Conservation (phyloP, 371 early-diverging fungal genomes). For the Entomophthora muscae region DNA sequence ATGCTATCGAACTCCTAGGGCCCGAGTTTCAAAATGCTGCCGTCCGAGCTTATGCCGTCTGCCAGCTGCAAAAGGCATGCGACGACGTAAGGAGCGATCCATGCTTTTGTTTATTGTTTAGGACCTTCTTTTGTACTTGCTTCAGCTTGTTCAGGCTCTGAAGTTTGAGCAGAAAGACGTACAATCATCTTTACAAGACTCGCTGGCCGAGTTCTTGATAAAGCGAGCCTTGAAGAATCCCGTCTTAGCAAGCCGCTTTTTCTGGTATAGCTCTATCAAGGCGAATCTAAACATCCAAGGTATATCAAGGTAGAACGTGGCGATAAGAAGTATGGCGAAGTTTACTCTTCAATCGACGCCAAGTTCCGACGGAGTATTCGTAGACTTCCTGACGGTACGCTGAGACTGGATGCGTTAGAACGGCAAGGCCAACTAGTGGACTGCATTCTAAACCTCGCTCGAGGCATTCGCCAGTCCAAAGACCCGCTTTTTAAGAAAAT, state of each 20-base stretch:
- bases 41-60: slow-evolving; percentile 78
- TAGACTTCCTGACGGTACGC: slow-evolving; percentile 40
- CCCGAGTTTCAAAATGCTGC: slow-evolving; percentile 61
- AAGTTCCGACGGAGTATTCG: slow-evolving; percentile 55
- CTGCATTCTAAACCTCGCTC: slow-evolving; percentile 45
- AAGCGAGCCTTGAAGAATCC: slow-evolving; percentile 61
- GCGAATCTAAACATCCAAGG: no score
- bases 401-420: slow-evolving; percentile 48
- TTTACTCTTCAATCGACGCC: slow-evolving; percentile 72
- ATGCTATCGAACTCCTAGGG: slow-evolving; percentile 84
- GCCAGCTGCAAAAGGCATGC: slow-evolving; percentile 70
- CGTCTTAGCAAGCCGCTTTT: slow-evolving; percentile 70
- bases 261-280: slow-evolving; percentile 76
- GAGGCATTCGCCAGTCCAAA: slow-evolving; percentile 46
- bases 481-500: slow-evolving; percentile 46
- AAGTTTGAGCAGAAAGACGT: slow-evolving; percentile 59
- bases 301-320: slow-evolving; percentile 85
- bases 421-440: slow-evolving; percentile 74
- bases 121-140: slow-evolving; percentile 74
- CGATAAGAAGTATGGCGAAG: slow-evolving; percentile 37
- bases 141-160: slow-evolving; percentile 95
- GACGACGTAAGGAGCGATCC: slow-evolving; percentile 47
- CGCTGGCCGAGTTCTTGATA: slow-evolving; percentile 71
- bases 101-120: slow-evolving; percentile 12
- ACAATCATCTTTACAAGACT: slow-evolving; percentile 26